Evolutionary conservation across 352 stramenopile species (phyloP).

Genomic region (Pythium myriotylum): DNA sequence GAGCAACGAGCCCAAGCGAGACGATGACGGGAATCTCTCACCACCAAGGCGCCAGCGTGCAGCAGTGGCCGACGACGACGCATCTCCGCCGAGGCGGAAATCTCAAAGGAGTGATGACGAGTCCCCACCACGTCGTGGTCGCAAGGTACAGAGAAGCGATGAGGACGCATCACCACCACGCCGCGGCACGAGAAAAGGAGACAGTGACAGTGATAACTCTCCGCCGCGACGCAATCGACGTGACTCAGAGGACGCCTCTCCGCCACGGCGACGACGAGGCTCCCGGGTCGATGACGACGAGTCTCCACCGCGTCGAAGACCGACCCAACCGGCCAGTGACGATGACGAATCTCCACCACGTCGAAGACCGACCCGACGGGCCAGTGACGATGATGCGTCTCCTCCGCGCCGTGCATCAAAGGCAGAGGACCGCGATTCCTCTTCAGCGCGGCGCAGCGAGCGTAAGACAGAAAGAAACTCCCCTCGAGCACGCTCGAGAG

Average conservation of each 20-base stretch:
- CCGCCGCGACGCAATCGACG: slow-evolving; percentile 22
- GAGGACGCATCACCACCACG: slow-evolving; percentile 11
- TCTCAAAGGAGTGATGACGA: slow-evolving; percentile 19
- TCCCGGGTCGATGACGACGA: slow-evolving; percentile 9
- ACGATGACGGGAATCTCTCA: slow-evolving; percentile 42
- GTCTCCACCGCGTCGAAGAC: slow-evolving; percentile 25
- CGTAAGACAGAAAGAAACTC: no score
- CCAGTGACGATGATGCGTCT: not conserved
- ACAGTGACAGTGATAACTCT: slow-evolving; percentile 25
- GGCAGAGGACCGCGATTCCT: no score
- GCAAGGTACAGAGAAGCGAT: not conserved
- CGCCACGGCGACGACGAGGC: slow-evolving; percentile 7
- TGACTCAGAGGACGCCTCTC: slow-evolving; percentile 11
- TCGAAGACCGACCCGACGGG: not conserved
- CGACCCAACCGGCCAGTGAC: slow-evolving; percentile 12
- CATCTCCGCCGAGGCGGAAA: slow-evolving; percentile 12
- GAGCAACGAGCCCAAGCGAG: slow-evolving; percentile 30
- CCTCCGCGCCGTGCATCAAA: no score
- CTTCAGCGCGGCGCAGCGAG: no score
- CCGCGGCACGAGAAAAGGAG: not conserved
- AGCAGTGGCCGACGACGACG: slow-evolving; percentile 16
- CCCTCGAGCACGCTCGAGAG: no score
- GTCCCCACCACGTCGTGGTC: slow-evolving; percentile 31
- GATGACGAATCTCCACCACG: slow-evolving; percentile 23
- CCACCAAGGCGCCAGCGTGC: slow-evolving; percentile 31